phyloP scores from a whole-genome alignment of 2,329 filamentous ascomycete genomes.

The Pseudopyrenochaeta lycopersici region DNA sequence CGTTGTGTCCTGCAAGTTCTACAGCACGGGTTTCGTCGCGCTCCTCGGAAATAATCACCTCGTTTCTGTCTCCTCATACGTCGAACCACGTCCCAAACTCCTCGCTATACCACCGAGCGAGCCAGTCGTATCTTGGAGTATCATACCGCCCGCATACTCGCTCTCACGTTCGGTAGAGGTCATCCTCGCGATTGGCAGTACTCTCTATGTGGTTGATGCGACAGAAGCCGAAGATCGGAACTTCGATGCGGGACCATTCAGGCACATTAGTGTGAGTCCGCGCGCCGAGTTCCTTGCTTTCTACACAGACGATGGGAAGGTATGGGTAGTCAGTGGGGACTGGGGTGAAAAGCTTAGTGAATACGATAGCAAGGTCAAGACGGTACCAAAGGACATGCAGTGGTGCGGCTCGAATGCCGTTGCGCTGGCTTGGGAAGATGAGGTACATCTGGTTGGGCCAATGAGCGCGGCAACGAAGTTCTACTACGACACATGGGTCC shows the following conservation, averaged over 20 bases:
- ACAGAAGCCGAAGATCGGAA: constrained; percentile 90
- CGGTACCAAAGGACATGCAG: constrained; percentile 84
- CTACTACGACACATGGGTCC: constrained; percentile 90
- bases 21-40: constrained; percentile 90
- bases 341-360: constrained; percentile 93
- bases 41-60: constrained; percentile 88
- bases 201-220: constrained; percentile 86
- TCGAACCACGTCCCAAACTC: constrained; percentile 86
- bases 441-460: constrained; percentile 91
- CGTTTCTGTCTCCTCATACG: constrained; percentile 85
- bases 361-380: constrained; percentile 87
- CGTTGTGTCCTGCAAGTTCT: constrained; percentile 90
- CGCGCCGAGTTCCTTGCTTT: constrained; percentile 89
- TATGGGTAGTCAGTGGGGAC: constrained; percentile 94
- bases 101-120: constrained; percentile 81
- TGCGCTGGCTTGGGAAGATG: constrained; percentile 95
- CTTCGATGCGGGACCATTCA: constrained; percentile 90
- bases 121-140: constrained; percentile 84
- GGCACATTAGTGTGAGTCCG: constrained; percentile 88
- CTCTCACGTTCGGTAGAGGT: constrained; percentile 94
- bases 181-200: constrained; percentile 82
- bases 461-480: constrained; percentile 79
- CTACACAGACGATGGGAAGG: constrained; percentile 82
- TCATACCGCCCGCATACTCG: constrained; percentile 87
- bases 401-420: constrained; percentile 98